Evolutionary conservation across 441 rosid species (phyloP), one percentile per base, ranked within the genome.

Genomic region (Populus hybrid): DNA sequence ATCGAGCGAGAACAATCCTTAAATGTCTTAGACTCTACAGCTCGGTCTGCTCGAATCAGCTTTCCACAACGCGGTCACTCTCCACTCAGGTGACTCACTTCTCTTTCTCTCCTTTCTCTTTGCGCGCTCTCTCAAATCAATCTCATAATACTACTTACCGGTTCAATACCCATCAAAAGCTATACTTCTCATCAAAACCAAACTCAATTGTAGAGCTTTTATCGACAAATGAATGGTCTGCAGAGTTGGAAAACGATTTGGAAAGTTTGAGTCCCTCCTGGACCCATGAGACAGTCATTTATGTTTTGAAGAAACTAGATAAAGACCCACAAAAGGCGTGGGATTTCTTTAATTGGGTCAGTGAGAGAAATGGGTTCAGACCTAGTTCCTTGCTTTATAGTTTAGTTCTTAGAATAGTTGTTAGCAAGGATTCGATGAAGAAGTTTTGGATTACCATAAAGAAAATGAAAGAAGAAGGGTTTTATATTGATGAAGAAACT

Each of bases 401-500:
- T 82, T 59, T 87, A 74, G 73, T 95, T 89, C 87, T 93, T 69
- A 93, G 94, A 84, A 77, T 92, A 59, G 75, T 91, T 71, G 90
- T 74, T 9, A 84, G 78, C 28, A 86, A 82, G 73, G 88, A 79
- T 23, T 82, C 89, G 1, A 83, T 91, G 94, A 86, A 89, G 79
- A 85, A 83, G 70, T 91, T 95, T 78, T 93, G 98, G 98, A 82
- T 75, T 72, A 70, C 79, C 50, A 72, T 95, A 30, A 82, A 74
- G 74, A 89, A 87, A 81, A 93, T 92, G 98, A 95, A 90, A 82
- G 91, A 87, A 71, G 76, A 87, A 73, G 94, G 91, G 73, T 87
- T 87, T 88, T 92, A 79, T 74, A 79, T 93, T 65, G 98, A 90
- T 21, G 92, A 90, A 74, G 96, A 91, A 26, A 90, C 98, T 8